Evolutionary conservation across 805 yeast genomes (phyloP).

Genomic region (Clavispora phyllophila): DNA sequence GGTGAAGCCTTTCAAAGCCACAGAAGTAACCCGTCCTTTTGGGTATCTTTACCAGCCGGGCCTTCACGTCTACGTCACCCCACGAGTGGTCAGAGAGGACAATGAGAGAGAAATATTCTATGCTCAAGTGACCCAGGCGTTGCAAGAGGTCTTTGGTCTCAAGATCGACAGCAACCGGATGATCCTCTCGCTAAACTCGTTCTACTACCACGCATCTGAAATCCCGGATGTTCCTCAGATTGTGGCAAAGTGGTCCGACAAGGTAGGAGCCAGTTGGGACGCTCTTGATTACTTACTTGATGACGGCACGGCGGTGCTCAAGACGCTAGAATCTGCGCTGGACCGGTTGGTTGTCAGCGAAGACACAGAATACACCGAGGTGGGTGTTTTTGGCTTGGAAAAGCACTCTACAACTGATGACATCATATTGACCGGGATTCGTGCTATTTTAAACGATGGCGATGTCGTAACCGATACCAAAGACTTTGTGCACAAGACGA

Average conservation of each 20-base stretch:
- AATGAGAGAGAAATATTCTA: conserved; percentile 16
- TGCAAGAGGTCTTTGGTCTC: conserved; percentile 17
- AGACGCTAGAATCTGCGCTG: conserved; percentile 1
- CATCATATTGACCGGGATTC: conserved; percentile 30
- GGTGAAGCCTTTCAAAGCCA: neutral
- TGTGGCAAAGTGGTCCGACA: neutral
- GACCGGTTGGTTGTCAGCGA: conserved; percentile 1
- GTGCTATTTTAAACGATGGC: conserved; percentile 24
- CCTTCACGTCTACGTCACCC: conserved; percentile 27
- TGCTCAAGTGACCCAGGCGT: conserved; percentile 14
- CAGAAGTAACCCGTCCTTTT: conserved; percentile 15
- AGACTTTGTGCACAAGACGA: conserved; percentile 24
- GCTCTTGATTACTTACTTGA: conserved; percentile 10
- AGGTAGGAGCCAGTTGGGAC: conserved; percentile 4
- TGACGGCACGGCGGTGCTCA: conserved; percentile 4
- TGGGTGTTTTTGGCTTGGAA: conserved; percentile 34
- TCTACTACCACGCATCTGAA: conserved; percentile 19
- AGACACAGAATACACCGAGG: conserved; percentile 19
- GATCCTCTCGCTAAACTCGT: conserved; percentile 25
- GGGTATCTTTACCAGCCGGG: conserved; percentile 24
- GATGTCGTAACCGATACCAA: conserved; percentile 8
- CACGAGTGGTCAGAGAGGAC: conserved; percentile 13
- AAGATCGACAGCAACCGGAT: conserved; percentile 16
- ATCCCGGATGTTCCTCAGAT: neutral
- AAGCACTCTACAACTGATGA: conserved; percentile 28